Base-by-base conservation (phyloP, 202 grass and related monocot species). In the Panicum virgatum region DNA sequence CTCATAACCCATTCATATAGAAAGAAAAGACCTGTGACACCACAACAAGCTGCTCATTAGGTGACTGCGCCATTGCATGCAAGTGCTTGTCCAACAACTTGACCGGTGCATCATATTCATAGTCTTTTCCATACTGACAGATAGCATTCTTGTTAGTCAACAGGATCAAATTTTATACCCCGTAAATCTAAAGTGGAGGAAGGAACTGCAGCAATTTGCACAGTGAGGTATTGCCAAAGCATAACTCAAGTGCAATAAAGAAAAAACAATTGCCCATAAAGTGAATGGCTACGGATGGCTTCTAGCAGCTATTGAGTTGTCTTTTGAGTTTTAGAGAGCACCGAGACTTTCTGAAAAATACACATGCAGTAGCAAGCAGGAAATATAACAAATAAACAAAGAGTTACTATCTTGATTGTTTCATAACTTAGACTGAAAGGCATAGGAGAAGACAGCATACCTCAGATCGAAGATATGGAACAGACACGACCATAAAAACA, bases 81-180 rank as follows among this genome's bases (percentile, higher is more conserved):
- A 93, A 48, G 78, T 91, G 96, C 80, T 98, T 98, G 72, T 98
- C 96, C 85, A 98, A 91, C 92, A 98, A 88, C 86, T 96, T 98
- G 59, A 96, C 92, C 3, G 96, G 96, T 26, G 96, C 92, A 87
- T 98, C 92, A 82, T 85, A 96, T 71, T 96, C 96, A 4, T 98
- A 98, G 34, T 98, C 96, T 86, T 98, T 96, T 56, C 96, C 96
- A 89, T 98, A 98, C 96, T 98, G 90, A 42, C 66, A 84, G 56
- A 76, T n/a, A 88, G 45, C 42, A 80, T 12, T 56, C 4, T 75
- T 75, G 52, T 90, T 62, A 90, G 69, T 80, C 60, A 13, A 38
- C 58, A 30, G 6, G 4, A 69, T 69, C 9, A 46, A 79, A 62
- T 11, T 30, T 45, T 45, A 9, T 45, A 36, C n/a, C 14, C 26